These are phyloP conservation scores for Leishmania martiniquensis DNA, from an alignment of 208 protist species.

Conservation along the genomic window DNA sequence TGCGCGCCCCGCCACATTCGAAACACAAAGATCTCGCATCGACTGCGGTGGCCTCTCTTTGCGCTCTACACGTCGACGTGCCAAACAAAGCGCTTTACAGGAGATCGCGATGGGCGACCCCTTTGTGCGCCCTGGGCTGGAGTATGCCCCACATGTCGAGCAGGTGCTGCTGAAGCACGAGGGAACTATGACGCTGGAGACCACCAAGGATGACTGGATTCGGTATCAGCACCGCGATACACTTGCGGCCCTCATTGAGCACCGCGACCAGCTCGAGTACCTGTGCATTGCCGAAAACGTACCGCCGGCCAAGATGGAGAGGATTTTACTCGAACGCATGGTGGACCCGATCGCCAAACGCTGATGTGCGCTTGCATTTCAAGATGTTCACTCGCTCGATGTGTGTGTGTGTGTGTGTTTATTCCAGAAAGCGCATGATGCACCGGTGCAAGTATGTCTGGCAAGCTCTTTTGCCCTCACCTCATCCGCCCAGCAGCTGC, in stretches of 20 bases:
- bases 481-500: background rate
- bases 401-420: background rate
- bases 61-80: background rate
- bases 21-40: background rate
- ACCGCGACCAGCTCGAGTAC: conserved; percentile 75
- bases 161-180: conserved; percentile 82
- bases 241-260: conserved; percentile 66
- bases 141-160: conserved; percentile 87
- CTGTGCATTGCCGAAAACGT: conserved; percentile 81
- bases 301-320: conserved; percentile 75
- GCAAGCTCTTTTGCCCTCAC: too few species aligned
- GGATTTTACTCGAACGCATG: conserved; percentile 77
- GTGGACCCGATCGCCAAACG: conserved; percentile 65
- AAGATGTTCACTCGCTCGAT: background rate
- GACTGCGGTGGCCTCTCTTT: background rate
- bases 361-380: background rate
- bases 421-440: background rate
- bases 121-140: conserved; percentile 83
- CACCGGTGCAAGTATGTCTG: background rate
- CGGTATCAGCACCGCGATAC: conserved; percentile 90
- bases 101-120: conserved; percentile 76
- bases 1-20: background rate
- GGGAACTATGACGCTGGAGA: conserved; percentile 80
- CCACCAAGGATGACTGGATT: conserved; percentile 89
- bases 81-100: background rate